Evolutionary conservation across 495 filamentous ascomycete genomes (phyloP).

Genomic region (Xylaria nigripes): DNA sequence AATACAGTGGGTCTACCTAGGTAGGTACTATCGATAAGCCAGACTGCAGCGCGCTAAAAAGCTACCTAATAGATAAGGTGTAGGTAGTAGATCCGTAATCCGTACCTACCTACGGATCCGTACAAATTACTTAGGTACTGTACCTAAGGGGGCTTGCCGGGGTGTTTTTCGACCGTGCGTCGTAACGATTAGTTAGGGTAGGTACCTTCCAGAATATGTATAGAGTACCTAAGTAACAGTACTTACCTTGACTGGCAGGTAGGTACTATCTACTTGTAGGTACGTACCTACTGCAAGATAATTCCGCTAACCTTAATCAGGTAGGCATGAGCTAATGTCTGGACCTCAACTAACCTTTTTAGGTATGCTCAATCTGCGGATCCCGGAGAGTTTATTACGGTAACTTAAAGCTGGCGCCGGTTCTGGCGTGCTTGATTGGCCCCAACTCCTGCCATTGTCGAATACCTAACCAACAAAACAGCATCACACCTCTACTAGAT

Average conservation of each 20-base stretch:
- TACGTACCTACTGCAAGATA: not conserved
- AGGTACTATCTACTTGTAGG: not conserved
- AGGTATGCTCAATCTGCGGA: no score
- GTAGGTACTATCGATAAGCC: constrained; percentile 16
- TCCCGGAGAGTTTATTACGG: not conserved
- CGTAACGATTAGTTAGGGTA: no score
- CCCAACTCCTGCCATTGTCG: not conserved
- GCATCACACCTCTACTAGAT: not conserved
- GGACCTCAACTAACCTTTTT: no score
- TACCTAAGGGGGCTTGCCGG: no score
- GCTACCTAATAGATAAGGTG: not conserved
- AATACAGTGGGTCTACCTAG: constrained; percentile 4
- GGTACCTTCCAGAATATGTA: no score
- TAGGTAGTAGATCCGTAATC: not conserved
- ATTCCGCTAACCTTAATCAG: no score
- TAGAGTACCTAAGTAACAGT: no score
- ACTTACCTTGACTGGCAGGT: no score
- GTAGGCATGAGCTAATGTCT: no score
- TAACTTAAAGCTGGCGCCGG: not conserved
- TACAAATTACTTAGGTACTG: no score
- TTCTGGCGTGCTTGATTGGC: not conserved
- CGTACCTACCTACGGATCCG: not conserved
- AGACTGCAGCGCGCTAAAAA: no score
- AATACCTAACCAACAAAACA: not conserved
- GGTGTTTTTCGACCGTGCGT: no score